A percentile compares a stretch with the other conserved stretches of the same genome.
Evolutionary conservation across 176 grass and related monocot species (phyloP).

Genomic region (Bromus sterilis): DNA sequence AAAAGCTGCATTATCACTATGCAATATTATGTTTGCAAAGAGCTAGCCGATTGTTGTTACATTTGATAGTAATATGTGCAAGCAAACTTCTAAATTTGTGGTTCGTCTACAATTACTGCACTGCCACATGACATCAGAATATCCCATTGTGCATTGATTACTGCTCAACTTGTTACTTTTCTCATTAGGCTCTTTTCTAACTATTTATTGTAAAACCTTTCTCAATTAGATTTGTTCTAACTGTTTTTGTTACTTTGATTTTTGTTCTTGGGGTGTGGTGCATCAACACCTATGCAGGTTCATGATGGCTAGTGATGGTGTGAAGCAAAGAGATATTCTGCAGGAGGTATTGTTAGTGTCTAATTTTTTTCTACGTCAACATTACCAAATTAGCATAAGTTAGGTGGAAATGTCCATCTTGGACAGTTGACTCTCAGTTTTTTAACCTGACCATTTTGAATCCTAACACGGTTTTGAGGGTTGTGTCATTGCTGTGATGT

Average conservation of each 20-base stretch:
- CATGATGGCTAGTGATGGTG: slow-evolving; percentile 92
- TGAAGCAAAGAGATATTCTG: slow-evolving; percentile 70
- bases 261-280: not conserved
- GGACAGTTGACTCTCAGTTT: not conserved
- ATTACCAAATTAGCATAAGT: not conserved
- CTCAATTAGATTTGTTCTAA: not conserved
- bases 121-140: not conserved
- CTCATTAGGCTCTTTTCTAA: not conserved
- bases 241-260: not conserved
- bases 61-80: not conserved
- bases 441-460: not conserved
- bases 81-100: not conserved
- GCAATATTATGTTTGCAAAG: not conserved
- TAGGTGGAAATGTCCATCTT: not conserved
- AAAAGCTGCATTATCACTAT: not conserved
- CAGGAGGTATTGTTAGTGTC: slow-evolving; percentile 41
- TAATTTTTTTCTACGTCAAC: too few relatives aligned
- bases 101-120: not conserved
- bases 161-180: not conserved
- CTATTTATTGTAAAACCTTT: not conserved
- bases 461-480: not conserved
- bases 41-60: not conserved
- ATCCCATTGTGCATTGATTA: not conserved
- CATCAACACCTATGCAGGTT: slow-evolving; percentile 53
- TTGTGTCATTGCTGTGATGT: not conserved